phyloP scores from a whole-genome alignment of 2,329 filamentous ascomycete species.

The Penicillium sp. region DNA sequence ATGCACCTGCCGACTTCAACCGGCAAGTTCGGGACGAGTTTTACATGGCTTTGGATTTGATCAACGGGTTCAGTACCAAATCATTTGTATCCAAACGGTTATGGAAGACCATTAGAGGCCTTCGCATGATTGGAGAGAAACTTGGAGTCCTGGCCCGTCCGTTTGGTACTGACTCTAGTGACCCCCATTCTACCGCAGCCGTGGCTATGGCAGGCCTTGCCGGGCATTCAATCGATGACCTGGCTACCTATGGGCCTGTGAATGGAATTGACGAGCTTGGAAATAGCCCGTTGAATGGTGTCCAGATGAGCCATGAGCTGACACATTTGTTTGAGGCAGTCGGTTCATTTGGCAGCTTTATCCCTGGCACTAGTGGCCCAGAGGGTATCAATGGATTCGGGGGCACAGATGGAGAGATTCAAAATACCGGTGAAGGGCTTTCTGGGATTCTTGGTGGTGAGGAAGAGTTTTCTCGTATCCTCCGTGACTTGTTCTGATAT shows the following conservation, averaged over 20 bases:
- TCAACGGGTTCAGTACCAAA: constrained; percentile 62
- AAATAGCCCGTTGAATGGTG: constrained; percentile 57
- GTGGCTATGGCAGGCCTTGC: constrained; percentile 67
- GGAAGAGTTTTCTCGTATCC: constrained; percentile 59
- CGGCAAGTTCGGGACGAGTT: constrained; percentile 64
- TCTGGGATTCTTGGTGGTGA: constrained; percentile 54
- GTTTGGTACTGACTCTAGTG: constrained; percentile 44
- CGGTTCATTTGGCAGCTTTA: constrained; percentile 51
- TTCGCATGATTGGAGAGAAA: constrained; percentile 64
- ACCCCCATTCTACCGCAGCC: constrained; percentile 62
- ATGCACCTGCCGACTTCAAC: constrained; percentile 62
- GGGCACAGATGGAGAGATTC: constrained; percentile 37
- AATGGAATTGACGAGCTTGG: constrained; percentile 44
- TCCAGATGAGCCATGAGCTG: constrained; percentile 61
- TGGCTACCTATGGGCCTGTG: constrained; percentile 49
- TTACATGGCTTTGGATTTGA: constrained; percentile 65
- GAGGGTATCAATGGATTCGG: constrained; percentile 43
- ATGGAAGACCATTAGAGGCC: constrained; percentile 63
- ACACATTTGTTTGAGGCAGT: constrained; percentile 65
- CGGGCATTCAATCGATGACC: constrained; percentile 60
- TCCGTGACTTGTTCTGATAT: constrained; percentile 59
- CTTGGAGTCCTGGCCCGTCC: constrained; percentile 53
- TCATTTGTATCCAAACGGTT: constrained; percentile 62
- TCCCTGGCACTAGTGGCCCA: constrained; percentile 31
- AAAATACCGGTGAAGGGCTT: constrained; percentile 45